Evolutionary conservation across 345 rosid genomes (phyloP), one percentile per base, ranked within the genome.

Genomic region (Acer negundo): DNA sequence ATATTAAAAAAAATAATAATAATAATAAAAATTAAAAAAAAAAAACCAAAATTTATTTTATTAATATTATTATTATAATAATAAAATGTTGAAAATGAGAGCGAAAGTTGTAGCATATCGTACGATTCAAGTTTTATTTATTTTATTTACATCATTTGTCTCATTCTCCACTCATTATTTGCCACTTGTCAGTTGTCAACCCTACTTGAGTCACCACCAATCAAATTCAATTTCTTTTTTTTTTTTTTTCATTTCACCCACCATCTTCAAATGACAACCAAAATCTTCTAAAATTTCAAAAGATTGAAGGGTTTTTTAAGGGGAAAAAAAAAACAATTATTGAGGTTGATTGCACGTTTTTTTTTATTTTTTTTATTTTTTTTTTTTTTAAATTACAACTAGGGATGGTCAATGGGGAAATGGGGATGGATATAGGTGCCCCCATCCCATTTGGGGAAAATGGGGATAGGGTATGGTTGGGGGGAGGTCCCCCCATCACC

Each of bases 51-150:
- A n/a, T 2, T 17, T 17, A n/a, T 56, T 17, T 11, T 56, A 11
- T 19, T 56, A 56, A 56, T 63, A 26, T 23, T 35, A 72, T 10
- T 2, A 28, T 28, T 10, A 19, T 13, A 73, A 42, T 67, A 62
- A 42, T 75, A 47, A 11, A 49, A 35, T n/a, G 28, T 65, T 75
- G 69, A 64, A 75, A 63, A 28, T 65, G 77, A 75, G 68, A 11
- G 70, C 7, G 59, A 23, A 44, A 73, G 58, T 1, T 38, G 19
- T 3, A 70, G 38, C 65, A 51, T 35, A 7, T 55, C 71, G 55
- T 75, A 12, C 35, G 15, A 31, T 53, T 55, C 42, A 75, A 67
- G 72, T 23, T 53, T 46, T 65, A 16, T 4, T 13, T 24, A 6
- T 65, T 28, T 63, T 24, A 63, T 11, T 63, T 31, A 19, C 22